phyloP scores from a whole-genome alignment of 441 rosid genomes.

The Raphanus hybrid region DNA sequence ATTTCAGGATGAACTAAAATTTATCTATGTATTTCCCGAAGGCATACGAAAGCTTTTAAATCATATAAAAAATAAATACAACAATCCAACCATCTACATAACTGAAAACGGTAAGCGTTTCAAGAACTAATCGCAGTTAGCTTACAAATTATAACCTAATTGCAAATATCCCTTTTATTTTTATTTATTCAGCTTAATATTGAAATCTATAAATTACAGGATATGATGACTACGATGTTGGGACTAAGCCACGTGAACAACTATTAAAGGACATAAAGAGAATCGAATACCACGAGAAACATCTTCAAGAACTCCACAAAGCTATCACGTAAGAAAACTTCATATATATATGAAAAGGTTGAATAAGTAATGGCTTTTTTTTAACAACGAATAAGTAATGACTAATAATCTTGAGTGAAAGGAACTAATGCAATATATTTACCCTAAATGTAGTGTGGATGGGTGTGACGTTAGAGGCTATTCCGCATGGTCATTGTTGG shows the following conservation, averaged over 20 bases:
- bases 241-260: slow-evolving; percentile 15
- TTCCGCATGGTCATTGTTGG: slow-evolving; percentile 55
- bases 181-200: background rate
- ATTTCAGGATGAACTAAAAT: slow-evolving; percentile 26
- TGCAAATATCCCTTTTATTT: background rate
- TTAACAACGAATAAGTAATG: background rate
- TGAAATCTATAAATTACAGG: slow-evolving; percentile 12
- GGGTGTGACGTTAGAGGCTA: slow-evolving; percentile 50
- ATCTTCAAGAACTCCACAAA: slow-evolving; percentile 34
- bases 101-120: slow-evolving; percentile 40
- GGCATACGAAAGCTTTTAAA: slow-evolving; percentile 37
- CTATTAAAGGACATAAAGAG: slow-evolving; percentile 38
- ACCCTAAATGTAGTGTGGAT: slow-evolving; percentile 32
- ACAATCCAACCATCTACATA: slow-evolving; percentile 40
- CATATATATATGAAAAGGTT: background rate
- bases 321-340: slow-evolving; percentile 38
- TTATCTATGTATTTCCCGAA: slow-evolving; percentile 27
- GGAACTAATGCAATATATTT: background rate
- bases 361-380: background rate
- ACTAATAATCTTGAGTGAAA: background rate
- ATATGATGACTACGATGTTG: slow-evolving; percentile 28
- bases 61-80: slow-evolving; percentile 34
- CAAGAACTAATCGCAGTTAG: background rate
- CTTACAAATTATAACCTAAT: background rate
- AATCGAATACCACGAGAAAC: slow-evolving; percentile 38